A percentile compares a stretch with the other conserved stretches of the same genome.
Evolutionary conservation across 108 stramenopile genomes (phyloP).

Genomic region (Schizochytrium sp.): DNA sequence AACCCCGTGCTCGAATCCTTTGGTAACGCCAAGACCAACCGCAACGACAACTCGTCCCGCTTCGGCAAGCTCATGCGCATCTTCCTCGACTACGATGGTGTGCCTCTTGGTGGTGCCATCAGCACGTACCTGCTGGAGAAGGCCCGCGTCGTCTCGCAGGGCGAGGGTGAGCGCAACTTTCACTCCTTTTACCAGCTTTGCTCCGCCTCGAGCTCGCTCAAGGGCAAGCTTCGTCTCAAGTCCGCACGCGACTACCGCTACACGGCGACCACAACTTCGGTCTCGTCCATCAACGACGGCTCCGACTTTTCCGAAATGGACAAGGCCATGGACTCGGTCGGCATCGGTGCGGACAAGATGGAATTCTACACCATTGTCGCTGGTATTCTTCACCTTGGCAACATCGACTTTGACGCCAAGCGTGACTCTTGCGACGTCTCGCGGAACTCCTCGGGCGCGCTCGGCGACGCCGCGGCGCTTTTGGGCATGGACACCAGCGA

Average conservation of each 20-base stretch:
- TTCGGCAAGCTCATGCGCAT: slow-evolving; percentile 58
- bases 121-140: slow-evolving; percentile 58
- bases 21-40: slow-evolving; percentile 42
- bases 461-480: not conserved
- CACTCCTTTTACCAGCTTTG: slow-evolving; percentile 60
- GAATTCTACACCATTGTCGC: not conserved
- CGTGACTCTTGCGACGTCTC: not conserved
- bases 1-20: slow-evolving; percentile 48
- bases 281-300: not conserved
- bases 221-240: slow-evolving; percentile 46
- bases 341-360: not conserved
- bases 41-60: slow-evolving; percentile 44
- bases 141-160: slow-evolving; percentile 42
- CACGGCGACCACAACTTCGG: not conserved
- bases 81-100: slow-evolving; percentile 25
- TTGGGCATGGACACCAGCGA: slow-evolving; percentile 15
- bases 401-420: slow-evolving; percentile 24
- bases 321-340: not conserved
- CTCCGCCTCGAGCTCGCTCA: not conserved
- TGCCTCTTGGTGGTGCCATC: slow-evolving; percentile 29
- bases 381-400: slow-evolving; percentile 32
- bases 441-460: not conserved
- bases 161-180: slow-evolving; percentile 51
- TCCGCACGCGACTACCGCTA: slow-evolving; percentile 27
- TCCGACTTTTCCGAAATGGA: not conserved